A percentile compares a stretch with the other conserved stretches of the same genome.
Evolutionary conservation across 306 rosid species (phyloP).

Genomic region (Acacia crassicarpa): DNA sequence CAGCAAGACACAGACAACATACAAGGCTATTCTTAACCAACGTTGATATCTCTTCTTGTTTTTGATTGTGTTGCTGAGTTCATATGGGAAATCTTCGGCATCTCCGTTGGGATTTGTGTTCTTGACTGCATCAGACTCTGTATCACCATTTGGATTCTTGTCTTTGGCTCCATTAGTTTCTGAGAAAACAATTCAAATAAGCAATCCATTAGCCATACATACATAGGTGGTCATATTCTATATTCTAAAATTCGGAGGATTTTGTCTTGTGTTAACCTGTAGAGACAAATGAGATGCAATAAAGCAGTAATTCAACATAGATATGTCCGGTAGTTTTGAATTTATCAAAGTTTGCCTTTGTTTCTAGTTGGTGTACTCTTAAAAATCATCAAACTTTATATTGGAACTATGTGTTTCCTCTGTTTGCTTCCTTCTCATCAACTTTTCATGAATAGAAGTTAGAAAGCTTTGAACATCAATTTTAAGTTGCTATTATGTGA

Average conservation of each 20-base stretch:
- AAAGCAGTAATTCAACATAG: not conserved
- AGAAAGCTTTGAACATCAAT: not conserved
- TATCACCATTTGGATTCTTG: not conserved
- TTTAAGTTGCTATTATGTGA: too few species aligned
- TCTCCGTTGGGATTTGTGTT: constrained; percentile 2
- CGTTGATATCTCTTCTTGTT: constrained; percentile 2
- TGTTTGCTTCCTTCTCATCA: not conserved
- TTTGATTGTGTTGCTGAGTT: not conserved
- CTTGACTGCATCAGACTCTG: constrained; percentile 7
- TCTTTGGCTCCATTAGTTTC: constrained; percentile 13
- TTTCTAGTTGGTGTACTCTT: not conserved
- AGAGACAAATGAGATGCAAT: not conserved
- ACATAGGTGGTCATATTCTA: not conserved
- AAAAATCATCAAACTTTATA: not conserved
- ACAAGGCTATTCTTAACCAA: constrained; percentile 35
- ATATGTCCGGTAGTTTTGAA: not conserved
- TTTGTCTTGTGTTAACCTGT: too few species aligned
- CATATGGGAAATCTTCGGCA: not conserved
- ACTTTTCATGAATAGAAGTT: not conserved
- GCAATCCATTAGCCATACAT: not conserved
- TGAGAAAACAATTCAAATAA: not conserved
- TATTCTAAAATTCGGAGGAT: not conserved
- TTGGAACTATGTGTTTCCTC: not conserved
- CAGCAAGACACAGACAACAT: constrained; percentile 17
- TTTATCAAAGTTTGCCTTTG: not conserved